Base-by-base conservation (phyloP, 805 yeast species). In the Starmerella apicola region DNA sequence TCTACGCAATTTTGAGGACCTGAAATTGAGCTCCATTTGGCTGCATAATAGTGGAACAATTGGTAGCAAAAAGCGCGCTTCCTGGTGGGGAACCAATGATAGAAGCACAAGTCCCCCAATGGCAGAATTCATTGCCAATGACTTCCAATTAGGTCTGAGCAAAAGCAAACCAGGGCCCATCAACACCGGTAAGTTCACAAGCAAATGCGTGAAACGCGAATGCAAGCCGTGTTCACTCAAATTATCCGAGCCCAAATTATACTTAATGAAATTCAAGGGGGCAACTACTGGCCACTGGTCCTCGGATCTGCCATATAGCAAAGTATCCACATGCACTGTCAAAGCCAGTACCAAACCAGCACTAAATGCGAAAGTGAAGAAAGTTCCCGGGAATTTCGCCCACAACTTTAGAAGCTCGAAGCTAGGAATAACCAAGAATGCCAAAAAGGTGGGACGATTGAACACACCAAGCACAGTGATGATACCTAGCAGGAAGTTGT, bases 31-130 rank as follows among this genome's bases (percentile, higher is more conserved):
- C 24, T 63, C 63, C 43, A 74, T 61, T 46, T 68, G 74, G 39
- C 74, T 63, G 41, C 81, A 71, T 13, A 76, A 66, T 9, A 86
- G 60, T 0, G 98, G 96, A 1, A 81, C 63, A 17, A 79, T 54
- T 0, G 98, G 97, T 0, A 76, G 55, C 32, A 93, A 60, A 55
- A 91, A 91, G 38, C 99, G 65, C n/a, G 84, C 65, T 55, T 91
- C 99, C 58, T 91, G 99, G 57, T 91, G 99, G 13, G 93, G 94
- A 18, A 84, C 68, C 0, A 74, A 2, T 0, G 96, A 83, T 21
- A 91, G 63, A 3, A 73, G 39, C 0, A 65, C 4, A 1, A 82
- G 21, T 0, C 85, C 93, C 4, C 94, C 74, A 2, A 72, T 41
- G 0, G 78, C 63, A 1, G 86, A 59, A 28, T 76, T 59, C 45